Evolutionary conservation across 129 eudicot genomes (phyloP).

Genomic region (Pittosporum tobira): DNA sequence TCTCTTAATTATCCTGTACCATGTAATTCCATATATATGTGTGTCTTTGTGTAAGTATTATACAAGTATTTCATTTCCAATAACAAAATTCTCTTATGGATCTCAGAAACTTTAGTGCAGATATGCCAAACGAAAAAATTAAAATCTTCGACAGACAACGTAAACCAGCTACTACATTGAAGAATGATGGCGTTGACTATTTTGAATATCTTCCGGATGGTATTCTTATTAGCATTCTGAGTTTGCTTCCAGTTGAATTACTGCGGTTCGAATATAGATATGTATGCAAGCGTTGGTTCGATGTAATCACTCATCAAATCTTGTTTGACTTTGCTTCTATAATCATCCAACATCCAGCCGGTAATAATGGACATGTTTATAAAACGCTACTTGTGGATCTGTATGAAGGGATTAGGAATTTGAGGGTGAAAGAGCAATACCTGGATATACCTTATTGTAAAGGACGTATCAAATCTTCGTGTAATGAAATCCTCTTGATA

Average conservation of each 20-base stretch:
- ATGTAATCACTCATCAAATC: slow-evolving; percentile 17
- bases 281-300: slow-evolving; percentile 22
- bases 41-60: too few relatives aligned
- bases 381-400: slow-evolving; percentile 9
- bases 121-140: too few relatives aligned
- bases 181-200: not conserved
- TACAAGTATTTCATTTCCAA: too few relatives aligned
- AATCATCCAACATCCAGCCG: slow-evolving; percentile 11
- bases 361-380: not conserved
- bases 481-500: slow-evolving; percentile 25
- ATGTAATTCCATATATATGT: too few relatives aligned
- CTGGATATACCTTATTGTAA: slow-evolving; percentile 7
- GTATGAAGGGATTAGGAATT: slow-evolving; percentile 12
- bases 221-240: not conserved
- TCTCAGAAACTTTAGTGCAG: too few relatives aligned
- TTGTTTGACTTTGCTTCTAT: too few relatives aligned
- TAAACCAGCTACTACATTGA: not conserved
- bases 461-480: slow-evolving; percentile 26
- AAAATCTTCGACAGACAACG: not conserved
- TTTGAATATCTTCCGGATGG: not conserved
- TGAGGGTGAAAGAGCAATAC: slow-evolving; percentile 15
- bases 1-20: too few relatives aligned
- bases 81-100: too few relatives aligned
- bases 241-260: not conserved
- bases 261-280: not conserved